Evolutionary conservation across 495 filamentous ascomycete genomes (phyloP), one percentile per base, ranked within the genome.

Genomic region (Penicillium nucicola): DNA sequence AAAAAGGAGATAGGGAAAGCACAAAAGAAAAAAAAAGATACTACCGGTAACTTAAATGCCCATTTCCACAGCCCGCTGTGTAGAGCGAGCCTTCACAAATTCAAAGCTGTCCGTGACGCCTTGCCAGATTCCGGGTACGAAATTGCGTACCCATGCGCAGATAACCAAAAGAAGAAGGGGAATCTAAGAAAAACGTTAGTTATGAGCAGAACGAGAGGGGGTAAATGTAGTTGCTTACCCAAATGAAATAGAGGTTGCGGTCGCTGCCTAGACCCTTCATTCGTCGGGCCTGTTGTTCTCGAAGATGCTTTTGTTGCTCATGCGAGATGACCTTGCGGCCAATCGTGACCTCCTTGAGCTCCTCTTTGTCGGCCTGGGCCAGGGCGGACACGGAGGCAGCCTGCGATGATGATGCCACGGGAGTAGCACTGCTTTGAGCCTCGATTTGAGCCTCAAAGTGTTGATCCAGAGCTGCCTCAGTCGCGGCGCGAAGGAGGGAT

Each of bases 211-310:
- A 33, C 12, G 4, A 37, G 25, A 8, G 7, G 5, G 25, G 19
- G 48, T 17, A 12, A 13, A 15, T 31, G 35, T 22, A 13, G 62
- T 69, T 60, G 57, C 76, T 74, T 81, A 91, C 89, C 89, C 89
- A 95, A 62, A 95, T 76, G 64, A 91, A 87, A 70, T 87, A 92
- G 35, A 95, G 74, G 64, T 90, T 90, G 56, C 85, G 77, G 63
- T 95, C 89, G 53, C 79, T 84, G 35, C 79, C 80, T 33, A 90
- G 70, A 52, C 77, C 80, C 77, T 90, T 91, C 64, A 90, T 81
- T 58, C 85, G 87, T 52, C 79, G 76, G 28, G 84, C 85, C 64
- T 91, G 87, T 40, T 85, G 86, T 39, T 83, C 76, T 42, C 84
- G 69, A 30, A 90, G 75, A 53, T 86, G 82, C 53, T 86, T 85